These are phyloP conservation scores for Acacia acuminata DNA, from an alignment of 306 rosid genomes.

Conservation along the genomic window DNA sequence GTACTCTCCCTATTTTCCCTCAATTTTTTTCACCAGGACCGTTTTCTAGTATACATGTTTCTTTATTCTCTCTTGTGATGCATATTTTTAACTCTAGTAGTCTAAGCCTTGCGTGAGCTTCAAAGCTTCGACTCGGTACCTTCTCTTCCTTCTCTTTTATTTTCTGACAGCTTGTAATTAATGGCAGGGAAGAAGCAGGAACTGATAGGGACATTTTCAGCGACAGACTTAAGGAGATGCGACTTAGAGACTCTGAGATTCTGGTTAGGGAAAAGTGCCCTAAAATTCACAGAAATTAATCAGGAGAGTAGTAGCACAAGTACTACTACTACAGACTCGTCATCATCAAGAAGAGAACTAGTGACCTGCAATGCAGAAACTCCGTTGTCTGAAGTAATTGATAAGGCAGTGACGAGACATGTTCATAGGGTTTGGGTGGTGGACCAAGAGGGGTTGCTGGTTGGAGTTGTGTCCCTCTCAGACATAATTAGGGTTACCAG, in stretches of 20 bases:
- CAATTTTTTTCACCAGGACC: no score
- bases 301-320: neutral
- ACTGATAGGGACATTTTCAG: constrained; percentile 72
- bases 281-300: constrained; percentile 52
- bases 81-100: no score
- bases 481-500: constrained; percentile 72
- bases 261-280: constrained; percentile 69
- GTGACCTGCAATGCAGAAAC: constrained; percentile 59
- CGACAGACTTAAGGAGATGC: constrained; percentile 74
- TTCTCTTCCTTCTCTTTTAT: neutral
- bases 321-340: neutral
- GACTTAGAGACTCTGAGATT: constrained; percentile 57
- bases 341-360: constrained; percentile 42
- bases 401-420: constrained; percentile 58
- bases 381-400: constrained; percentile 51
- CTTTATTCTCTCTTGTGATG: no score
- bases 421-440: constrained; percentile 91
- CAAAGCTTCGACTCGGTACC: no score
- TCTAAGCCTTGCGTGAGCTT: no score
- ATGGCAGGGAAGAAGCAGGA: constrained; percentile 71
- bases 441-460: constrained; percentile 67
- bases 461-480: constrained; percentile 71
- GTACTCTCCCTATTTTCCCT: no score
- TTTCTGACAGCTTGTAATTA: neutral
- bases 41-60: no score